Conservation (phyloP, 1,139 yeast genomes). For the Suhomyces guaymorum region DNA sequence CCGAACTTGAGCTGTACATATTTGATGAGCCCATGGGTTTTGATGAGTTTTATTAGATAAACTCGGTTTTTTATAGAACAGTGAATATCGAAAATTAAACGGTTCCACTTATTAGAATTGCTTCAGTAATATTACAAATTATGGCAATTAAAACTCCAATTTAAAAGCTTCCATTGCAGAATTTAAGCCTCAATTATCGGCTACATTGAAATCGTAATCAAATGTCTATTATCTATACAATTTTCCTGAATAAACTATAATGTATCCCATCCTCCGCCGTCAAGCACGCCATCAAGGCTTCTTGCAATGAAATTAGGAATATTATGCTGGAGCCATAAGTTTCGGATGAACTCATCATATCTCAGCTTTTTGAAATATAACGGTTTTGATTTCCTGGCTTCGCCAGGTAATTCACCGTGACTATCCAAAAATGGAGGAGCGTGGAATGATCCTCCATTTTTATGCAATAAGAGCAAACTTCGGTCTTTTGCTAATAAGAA, state of each 20-base stretch:
- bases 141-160: too few relatives aligned
- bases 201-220: too few relatives aligned
- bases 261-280: constrained; percentile 96
- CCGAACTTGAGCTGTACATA: too few relatives aligned
- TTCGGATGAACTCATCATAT: constrained; percentile 66
- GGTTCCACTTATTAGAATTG: too few relatives aligned
- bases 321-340: constrained; percentile 79
- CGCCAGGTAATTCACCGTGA: constrained; percentile 86
- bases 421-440: constrained; percentile 83
- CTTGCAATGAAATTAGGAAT: constrained; percentile 77
- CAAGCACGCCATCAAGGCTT: constrained; percentile 72
- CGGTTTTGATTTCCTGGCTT: constrained; percentile 70
- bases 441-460: constrained; percentile 77
- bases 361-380: constrained; percentile 63
- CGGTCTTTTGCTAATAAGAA: constrained; percentile 78
- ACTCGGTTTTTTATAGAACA: too few relatives aligned
- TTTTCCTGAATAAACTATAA: constrained; percentile 37
- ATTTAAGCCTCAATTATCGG: too few relatives aligned
- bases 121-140: too few relatives aligned
- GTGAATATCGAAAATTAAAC: too few relatives aligned
- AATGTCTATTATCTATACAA: not conserved
- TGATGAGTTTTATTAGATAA: too few relatives aligned
- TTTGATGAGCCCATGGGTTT: too few relatives aligned
- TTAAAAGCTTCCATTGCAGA: too few relatives aligned
- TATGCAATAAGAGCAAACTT: constrained; percentile 63